Evolutionary conservation across 2,329 filamentous ascomycete genomes (phyloP), one percentile per base, ranked within the genome.

Genomic region (Xylariaceae sp.): DNA sequence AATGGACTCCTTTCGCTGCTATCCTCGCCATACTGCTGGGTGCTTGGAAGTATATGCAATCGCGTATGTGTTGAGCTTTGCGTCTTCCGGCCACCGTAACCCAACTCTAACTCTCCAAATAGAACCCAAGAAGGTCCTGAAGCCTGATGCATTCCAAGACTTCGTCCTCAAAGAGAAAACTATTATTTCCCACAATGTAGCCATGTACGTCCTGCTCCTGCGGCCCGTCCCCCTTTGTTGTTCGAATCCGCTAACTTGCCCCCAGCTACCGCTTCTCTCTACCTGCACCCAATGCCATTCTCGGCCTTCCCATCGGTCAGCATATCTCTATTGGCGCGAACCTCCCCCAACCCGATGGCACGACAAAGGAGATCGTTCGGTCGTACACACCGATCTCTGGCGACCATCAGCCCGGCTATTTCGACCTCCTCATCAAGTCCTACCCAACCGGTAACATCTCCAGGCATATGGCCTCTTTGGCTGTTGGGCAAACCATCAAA

Each of bases 391-490:
- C 90, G 51, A 90, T 95, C 69, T 91, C 88, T 40, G 90, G 88
- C 60, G 90, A 95, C 74, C 84, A 92, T 69, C 85, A 91, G 68
- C 84, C 87, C 48, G 94, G 94, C 69, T 87, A 89, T 79, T 90
- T 99, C 71, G 94, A 97, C 72, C 86, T 99, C 53, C 82, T 99
- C 62, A 91, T 99, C 79, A 99, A 99, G 80, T 90, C 90, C 22
- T 99, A 99, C 75, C 90, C 91, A 2, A 91, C 90, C 60, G 94
- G 94, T 63, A 97, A 97, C 77, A 97, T 99, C 78, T 95, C 89
- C 70, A 91, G 90, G 75, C 80, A 95, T 73, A 85, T 99, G 75
- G 89, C 90, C 42, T 84, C 82, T 11, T 81, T 99, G 55, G 81
- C 81, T 56, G 80, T 96, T 53, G 91, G 92, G 54, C 84, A 95